phyloP scores from a whole-genome alignment of 192 early-diverging fungal species.

The Linderina pennispora region DNA sequence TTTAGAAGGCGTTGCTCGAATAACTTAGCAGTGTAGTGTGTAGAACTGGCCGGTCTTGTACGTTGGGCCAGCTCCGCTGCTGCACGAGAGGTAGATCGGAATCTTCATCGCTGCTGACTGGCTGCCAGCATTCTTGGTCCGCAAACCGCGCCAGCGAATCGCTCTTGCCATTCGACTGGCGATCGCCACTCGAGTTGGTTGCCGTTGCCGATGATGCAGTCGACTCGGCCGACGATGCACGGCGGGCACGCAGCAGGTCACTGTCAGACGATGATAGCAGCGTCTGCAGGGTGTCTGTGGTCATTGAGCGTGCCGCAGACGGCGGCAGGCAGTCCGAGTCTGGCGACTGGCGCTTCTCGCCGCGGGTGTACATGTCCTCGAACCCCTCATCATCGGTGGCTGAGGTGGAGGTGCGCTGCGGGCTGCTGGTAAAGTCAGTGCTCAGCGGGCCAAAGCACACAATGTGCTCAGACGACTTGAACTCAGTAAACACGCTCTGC shows the following conservation, averaged over 20 bases:
- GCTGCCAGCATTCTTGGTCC: too few species aligned
- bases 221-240: conserved; percentile 39
- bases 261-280: conserved; percentile 4
- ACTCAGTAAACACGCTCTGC: conserved; percentile 28
- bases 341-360: neutral
- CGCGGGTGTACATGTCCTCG: neutral
- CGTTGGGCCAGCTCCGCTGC: conserved; percentile 35
- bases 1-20: too few species aligned
- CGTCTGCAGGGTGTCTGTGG: too few species aligned
- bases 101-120: conserved; percentile 26
- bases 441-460: conserved; percentile 39
- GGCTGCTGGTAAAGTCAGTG: conserved; percentile 13
- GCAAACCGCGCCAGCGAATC: too few species aligned
- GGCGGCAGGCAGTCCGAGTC: too few species aligned
- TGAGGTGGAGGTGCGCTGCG: too few species aligned
- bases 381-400: neutral
- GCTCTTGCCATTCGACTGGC: conserved; percentile 2
- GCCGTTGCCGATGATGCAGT: conserved; percentile 32
- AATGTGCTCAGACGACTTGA: conserved; percentile 37
- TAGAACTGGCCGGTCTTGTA: conserved; percentile 46
- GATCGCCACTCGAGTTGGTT: conserved; percentile 7
- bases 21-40: conserved; percentile 31
- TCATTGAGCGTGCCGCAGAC: too few species aligned
- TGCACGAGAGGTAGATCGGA: conserved; percentile 37
- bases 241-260: conserved; percentile 7